Base-by-base conservation (phyloP, 345 rosid species). In the Sisymbrium altissimum region DNA sequence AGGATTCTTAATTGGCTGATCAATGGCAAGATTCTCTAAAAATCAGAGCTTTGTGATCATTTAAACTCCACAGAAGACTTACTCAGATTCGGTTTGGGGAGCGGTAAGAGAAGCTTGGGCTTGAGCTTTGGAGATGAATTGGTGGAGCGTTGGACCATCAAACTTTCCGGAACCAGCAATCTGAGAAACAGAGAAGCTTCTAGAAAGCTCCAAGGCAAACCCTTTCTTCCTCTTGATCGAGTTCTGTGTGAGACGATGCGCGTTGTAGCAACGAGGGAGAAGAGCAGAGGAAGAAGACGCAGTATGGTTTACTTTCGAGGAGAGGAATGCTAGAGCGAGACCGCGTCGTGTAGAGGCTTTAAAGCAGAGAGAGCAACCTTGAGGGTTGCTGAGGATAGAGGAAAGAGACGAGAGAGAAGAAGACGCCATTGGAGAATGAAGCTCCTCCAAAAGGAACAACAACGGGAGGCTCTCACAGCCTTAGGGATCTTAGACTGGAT, bases 371-470 rank as follows among this genome's bases (percentile, higher is more conserved):
- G 82, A 75, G 21, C 81, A 77, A 19, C 83, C 64, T 44, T 80
- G 81, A 55, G 82, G 84, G 33, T 82, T 81, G 43, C 55, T 81
- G 32, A 85, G 75, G 27, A 86, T 82, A 2, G 88, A 78, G 12
- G 90, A 83, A 7, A 90, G 82, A 21, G 92, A 82, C 9, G 94
- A 72, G 71, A 87, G 76, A 23, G 96, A 85, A 66, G 90, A 86
- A 64, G 97, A 89, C 91, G 91, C 91, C 66, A 78, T 70, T 59
- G 40, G 62, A 52, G 59, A n/a, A 68, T 55, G 50, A 67, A 64
- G 78, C 68, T 79, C 76, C 64, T 79, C 74, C 53, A 46, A n/a
- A n/a, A 35, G 53, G 73, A 48, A 44, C 43, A 48, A 39, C 43
- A 43, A 54, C 68, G 41, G 63, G 63, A 57, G 84, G 78, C 72